Percentiles rank a stretch among this genome's conserved stretches.
phyloP scores from a whole-genome alignment of 2,329 filamentous ascomycete species.

The Arthrobotrys conoides region DNA sequence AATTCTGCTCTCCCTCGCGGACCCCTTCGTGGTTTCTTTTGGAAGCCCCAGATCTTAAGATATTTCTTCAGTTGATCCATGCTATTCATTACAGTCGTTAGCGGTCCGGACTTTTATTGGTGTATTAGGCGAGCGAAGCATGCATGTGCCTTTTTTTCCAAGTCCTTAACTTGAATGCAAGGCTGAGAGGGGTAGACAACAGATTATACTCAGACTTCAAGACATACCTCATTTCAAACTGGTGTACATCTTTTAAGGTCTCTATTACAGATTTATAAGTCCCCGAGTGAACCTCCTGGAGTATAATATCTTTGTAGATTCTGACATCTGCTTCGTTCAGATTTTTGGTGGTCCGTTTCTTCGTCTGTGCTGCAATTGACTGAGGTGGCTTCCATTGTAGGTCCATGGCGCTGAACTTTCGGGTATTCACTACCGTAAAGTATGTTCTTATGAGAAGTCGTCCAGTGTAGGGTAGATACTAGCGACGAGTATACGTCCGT shows the following conservation, averaged over 20 bases:
- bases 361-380: not conserved
- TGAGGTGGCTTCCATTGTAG: not conserved
- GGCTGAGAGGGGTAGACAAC: not conserved
- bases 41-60: not conserved
- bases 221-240: not conserved
- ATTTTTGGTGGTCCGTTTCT: not conserved
- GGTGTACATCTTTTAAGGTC: not conserved
- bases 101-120: too few species aligned
- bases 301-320: not conserved
- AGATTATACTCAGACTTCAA: too few species aligned
- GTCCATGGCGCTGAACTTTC: not conserved
- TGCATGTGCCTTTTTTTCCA: too few species aligned
- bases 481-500: too few species aligned
- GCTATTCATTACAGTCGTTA: not conserved
- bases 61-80: not conserved
- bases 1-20: too few species aligned
- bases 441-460: too few species aligned
- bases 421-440: too few species aligned
- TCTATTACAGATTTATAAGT: not conserved
- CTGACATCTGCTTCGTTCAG: not conserved
- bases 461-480: too few species aligned
- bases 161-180: not conserved
- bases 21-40: not conserved
- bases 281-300: not conserved
- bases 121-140: too few species aligned